Evolutionary conservation across 2,329 filamentous ascomycete genomes (phyloP).

Genomic region (Trichoderma sp.): DNA sequence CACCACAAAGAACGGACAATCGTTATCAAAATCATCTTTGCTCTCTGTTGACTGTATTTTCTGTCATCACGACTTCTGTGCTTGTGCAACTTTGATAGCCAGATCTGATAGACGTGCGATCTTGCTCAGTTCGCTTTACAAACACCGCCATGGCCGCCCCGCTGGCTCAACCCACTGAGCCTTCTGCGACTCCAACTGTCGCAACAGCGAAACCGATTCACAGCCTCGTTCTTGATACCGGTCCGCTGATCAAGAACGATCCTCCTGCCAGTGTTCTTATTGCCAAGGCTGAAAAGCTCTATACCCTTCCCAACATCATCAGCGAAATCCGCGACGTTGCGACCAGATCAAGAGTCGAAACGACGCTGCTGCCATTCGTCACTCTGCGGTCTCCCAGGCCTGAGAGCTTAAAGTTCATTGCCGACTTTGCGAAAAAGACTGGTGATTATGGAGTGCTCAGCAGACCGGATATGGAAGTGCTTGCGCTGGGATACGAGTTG

Average conservation of each 20-base stretch:
- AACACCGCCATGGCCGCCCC: constrained; percentile 26
- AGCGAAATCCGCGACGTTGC: constrained; percentile 84
- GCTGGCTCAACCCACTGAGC: constrained; percentile 14
- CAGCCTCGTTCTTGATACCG: constrained; percentile 84
- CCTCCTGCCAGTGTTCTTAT: constrained; percentile 80
- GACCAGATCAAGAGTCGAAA: constrained; percentile 78
- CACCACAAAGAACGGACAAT: background rate
- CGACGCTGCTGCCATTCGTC: constrained; percentile 80
- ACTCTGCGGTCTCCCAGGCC: constrained; percentile 71
- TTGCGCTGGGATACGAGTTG: constrained; percentile 91
- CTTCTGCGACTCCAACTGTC: constrained; percentile 19
- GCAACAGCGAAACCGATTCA: constrained; percentile 64
- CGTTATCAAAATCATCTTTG: background rate
- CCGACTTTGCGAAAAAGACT: constrained; percentile 82
- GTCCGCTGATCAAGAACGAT: constrained; percentile 90
- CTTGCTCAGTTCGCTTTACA: background rate
- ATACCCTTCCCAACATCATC: constrained; percentile 83
- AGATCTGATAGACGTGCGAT: background rate
- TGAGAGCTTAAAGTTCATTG: constrained; percentile 75
- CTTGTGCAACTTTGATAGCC: background rate
- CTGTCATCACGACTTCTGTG: no score
- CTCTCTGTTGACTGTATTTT: background rate
- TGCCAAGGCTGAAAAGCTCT: constrained; percentile 69
- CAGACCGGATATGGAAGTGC: constrained; percentile 80
- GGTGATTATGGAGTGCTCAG: constrained; percentile 88